Evolutionary conservation across 495 filamentous ascomycete genomes (phyloP), one percentile per base, ranked within the genome.

Genomic region (Elasticomyces elasticus): DNA sequence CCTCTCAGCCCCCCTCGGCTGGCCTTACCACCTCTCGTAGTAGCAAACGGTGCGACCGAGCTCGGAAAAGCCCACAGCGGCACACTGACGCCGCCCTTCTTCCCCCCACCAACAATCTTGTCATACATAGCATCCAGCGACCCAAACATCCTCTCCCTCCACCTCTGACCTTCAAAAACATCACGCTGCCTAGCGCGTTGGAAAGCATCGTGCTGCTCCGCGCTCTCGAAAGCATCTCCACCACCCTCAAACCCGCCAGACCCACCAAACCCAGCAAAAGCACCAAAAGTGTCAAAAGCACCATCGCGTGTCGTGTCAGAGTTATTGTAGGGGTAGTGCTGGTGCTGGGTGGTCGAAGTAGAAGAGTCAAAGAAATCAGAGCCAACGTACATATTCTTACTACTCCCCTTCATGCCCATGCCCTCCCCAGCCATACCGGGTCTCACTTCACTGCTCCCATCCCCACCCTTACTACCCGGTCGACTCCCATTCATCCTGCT

Each of bases 361-460:
- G 33, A 43, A 27, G 23, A 1, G 40, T 19, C 6, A 38, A 48
- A 37, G 53, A 47, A 41, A 26, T 19, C 9, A 28, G 30, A 42
- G 24, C 49, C 13, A 19, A 22, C 59, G 41, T 62, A 62, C 59
- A 62, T 62, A 38, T 61, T 61, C 13, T 37, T 38, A 23, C 19
- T 58, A 23, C 19, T 58, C 1, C 26, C 27, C 46, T 58, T 56
- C 52, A 52, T 60, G 37, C 46, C 52, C 0, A 52, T 37, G 13
- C 24, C 25, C 27, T 56, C 58, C 12, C 28, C 47, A 30, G 46
- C 52, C 1, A 24, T n/a, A 6, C 43, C 45, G n/a, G 41, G 52
- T 31, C 17, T 35, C 5, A 28, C 28, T 3, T n/a, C 17, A 23
- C 41, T 44, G 17, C 35, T 17, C n/a, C n/a, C n/a, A n/a, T n/a